Evolutionary conservation across 371 early-diverging fungal genomes (phyloP), one percentile per base, ranked within the genome.

Genomic region (Saksenaea oblongispora): DNA sequence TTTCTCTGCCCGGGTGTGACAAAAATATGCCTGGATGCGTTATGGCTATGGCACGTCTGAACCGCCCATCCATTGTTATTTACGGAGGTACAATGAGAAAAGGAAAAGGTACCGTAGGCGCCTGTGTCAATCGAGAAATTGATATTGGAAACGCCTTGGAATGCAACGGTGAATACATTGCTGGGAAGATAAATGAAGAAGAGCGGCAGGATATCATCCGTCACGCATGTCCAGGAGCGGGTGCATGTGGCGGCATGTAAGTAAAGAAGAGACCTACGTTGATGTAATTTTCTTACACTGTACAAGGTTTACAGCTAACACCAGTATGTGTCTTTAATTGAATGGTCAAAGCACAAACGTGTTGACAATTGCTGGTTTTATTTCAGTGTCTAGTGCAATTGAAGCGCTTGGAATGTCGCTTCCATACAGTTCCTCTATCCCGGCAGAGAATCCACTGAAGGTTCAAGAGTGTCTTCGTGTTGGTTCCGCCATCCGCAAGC

Each of bases 1-100:
- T 67, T 17, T 66, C 66, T 4, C 34, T 69, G 37, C 69, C 72
- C 18, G 89, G 94, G 34, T 96, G 96, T 73, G 97, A 95, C 84
- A 97, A 97, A 78, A 96, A 97, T 81, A 96, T 97, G 96, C 98
- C 96, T 10, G 98, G 98, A 13, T 87, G 88, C 64, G 70, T 96
- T 64, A 95, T 96, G 67, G 97, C 96, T 61, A 93, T 96, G 90
- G 93, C 89, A 15, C 89, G 98, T 17, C 70, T 94, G 61, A 95
- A 98, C 73, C 89, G 98, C 5, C 98, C 98, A 27, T 89, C 95
- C 1, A 68, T 98, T 41, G 91, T 98, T 83, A 90, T 71, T 58
- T 73, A 94, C 65, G 95, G 95, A 69, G 95, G 95, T 31, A 93
- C 95, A 15, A 95, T 94, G 78, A 78, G 79, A 31, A 87, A 91